These are phyloP conservation scores for Fusarium piperis DNA, from an alignment of 2,329 filamentous ascomycete genomes.

Conservation along the genomic window DNA sequence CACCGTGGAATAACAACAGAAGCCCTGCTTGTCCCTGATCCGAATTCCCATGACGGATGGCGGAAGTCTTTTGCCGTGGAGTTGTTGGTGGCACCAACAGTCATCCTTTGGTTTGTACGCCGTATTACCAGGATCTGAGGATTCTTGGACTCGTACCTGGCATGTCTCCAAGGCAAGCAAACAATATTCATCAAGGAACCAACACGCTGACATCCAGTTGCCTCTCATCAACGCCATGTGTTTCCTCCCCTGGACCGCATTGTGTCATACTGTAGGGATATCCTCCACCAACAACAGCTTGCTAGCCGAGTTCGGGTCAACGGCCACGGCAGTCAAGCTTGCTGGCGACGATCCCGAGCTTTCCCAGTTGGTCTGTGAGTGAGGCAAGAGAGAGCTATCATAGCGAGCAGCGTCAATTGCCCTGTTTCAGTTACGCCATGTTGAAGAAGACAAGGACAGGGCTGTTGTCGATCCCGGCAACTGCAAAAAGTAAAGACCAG, in stretches of 20 bases:
- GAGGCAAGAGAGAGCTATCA: not conserved
- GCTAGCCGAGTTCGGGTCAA: not conserved
- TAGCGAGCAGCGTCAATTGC: not conserved
- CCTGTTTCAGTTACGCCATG: conserved; percentile 1
- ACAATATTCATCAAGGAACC: conserved; percentile 5
- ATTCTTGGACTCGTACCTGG: not conserved
- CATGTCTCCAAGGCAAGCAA: conserved; percentile 11
- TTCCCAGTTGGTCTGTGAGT: conserved; percentile 2
- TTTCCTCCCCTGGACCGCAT: conserved; percentile 1
- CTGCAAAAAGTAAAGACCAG: not conserved
- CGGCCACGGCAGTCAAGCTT: conserved; percentile 8
- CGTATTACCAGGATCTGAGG: not conserved
- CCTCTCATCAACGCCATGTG: conserved; percentile 14
- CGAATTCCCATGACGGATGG: conserved; percentile 14
- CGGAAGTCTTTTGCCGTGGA: conserved; percentile 17
- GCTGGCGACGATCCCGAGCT: not conserved
- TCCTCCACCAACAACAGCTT: conserved; percentile 9
- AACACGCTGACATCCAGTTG: conserved; percentile 1
- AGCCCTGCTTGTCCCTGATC: not conserved
- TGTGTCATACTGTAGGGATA: conserved; percentile 14
- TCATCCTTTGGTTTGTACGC: not conserved
- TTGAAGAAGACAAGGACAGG: not conserved
- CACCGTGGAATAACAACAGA: not conserved
- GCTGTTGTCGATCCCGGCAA: not conserved
- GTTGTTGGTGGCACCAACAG: conserved; percentile 7